Conservation (phyloP, 2,329 filamentous ascomycete genomes). For the Trichoderma breve region DNA sequence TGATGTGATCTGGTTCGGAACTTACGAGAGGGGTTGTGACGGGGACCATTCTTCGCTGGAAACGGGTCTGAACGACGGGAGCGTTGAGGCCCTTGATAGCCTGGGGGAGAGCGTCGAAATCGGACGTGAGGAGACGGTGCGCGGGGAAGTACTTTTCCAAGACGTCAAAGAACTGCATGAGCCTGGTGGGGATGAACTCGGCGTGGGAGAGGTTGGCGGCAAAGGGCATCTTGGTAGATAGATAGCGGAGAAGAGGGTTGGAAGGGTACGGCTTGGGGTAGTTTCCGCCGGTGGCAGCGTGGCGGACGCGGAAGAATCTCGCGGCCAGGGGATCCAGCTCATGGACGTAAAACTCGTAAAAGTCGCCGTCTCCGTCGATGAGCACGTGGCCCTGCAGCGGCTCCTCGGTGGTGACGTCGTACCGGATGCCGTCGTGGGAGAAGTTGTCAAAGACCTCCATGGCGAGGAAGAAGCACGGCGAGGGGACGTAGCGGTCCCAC, state of each 20-base stretch:
- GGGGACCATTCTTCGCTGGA: constrained; percentile 79
- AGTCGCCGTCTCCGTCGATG: constrained; percentile 80
- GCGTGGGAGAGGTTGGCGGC: constrained; percentile 73
- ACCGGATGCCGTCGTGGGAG: constrained; percentile 89
- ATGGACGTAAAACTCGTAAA: constrained; percentile 89
- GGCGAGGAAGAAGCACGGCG: constrained; percentile 94
- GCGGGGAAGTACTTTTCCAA: constrained; percentile 84
- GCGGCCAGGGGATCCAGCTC: constrained; percentile 78
- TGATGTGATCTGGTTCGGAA: constrained; percentile 22
- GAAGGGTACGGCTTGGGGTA: constrained; percentile 61
- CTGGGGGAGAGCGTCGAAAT: constrained; percentile 85
- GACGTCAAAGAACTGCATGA: constrained; percentile 97
- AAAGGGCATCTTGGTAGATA: constrained; percentile 67
- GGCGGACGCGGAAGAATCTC: constrained; percentile 79
- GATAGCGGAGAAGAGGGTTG: constrained; percentile 55
- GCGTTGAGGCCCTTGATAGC: constrained; percentile 82
- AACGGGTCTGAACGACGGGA: constrained; percentile 94
- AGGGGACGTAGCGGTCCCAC: constrained; percentile 83
- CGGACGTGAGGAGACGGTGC: constrained; percentile 83
- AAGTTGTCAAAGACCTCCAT: constrained; percentile 99
- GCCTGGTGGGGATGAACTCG: constrained; percentile 89
- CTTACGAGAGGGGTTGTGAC: constrained; percentile 86
- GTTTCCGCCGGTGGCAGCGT: constrained; percentile 66
- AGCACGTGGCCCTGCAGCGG: constrained; percentile 87
- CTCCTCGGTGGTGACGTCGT: constrained; percentile 75